phyloP scores from a whole-genome alignment of 164 flowering plant species.

The Nymphaea colorata region DNA sequence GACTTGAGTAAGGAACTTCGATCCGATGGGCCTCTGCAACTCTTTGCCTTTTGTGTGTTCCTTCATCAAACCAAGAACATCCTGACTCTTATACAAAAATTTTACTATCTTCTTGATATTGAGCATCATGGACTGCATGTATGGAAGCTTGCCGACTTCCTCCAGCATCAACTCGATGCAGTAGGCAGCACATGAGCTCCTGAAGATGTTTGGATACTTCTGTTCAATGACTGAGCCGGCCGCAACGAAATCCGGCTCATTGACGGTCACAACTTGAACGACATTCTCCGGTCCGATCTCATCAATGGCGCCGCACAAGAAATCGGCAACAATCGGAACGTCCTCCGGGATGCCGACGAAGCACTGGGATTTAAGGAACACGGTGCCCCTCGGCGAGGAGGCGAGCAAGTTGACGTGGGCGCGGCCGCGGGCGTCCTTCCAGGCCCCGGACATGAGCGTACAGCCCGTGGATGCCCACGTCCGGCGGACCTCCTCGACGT shows the following conservation, averaged over 20 bases:
- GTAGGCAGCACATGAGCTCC: constrained; percentile 1
- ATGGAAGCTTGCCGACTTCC: neutral
- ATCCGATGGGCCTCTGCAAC: neutral
- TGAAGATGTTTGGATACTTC: neutral
- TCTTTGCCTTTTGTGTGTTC: constrained; percentile 2
- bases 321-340: neutral
- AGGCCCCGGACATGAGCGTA: neutral
- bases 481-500: neutral
- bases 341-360: neutral
- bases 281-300: constrained; percentile 1
- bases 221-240: neutral
- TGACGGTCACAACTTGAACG: constrained; percentile 1
- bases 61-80: neutral
- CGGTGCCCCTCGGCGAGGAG: constrained; percentile 1
- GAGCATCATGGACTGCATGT: neutral
- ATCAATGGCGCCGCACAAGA: neutral
- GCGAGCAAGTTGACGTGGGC: neutral
- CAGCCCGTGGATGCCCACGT: neutral
- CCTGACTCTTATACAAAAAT: neutral
- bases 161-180: constrained; percentile 1
- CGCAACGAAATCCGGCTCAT: neutral
- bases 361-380: constrained; percentile 2
- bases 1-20: neutral
- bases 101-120: neutral
- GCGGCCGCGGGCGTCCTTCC: neutral